Evolutionary conservation across 805 yeast species (phyloP), one percentile per base, ranked within the genome.

Genomic region (Teunomyces cretensis): DNA sequence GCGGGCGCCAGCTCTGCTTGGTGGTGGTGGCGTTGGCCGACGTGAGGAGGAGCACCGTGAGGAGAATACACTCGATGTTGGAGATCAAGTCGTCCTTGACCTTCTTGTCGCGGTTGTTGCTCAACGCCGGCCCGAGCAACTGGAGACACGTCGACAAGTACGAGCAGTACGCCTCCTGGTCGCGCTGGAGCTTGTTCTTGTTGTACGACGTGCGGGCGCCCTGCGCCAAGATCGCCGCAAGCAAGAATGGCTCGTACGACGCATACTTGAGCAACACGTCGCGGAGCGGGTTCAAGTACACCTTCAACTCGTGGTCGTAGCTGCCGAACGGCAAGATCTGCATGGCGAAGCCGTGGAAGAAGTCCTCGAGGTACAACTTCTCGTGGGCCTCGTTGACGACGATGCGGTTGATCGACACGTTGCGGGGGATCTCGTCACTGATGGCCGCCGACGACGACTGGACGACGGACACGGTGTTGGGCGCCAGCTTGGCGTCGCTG

Each of bases 181-280:
- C 88, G 37, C 77, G 75, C 1, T 72, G 65, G 13, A 67, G 59
- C 11, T 61, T 52, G 4, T 73, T 67, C 37, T 69, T 68, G 45
- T 77, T 65, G 47, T 72, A 76, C 1, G 77, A 65, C 4, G 78
- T 71, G 32, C 80, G 68, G 0, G 91, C 90, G n/a, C 91, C 91
- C 46, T 83, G 84, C 0, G 92, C 86, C 40, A 86, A 58, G 2
- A 84, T 74, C 0, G 89, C 87, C 12, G 87, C 84, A 39, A 85
- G 62, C 13, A 86, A 56, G 54, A 81, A 84, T 2, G 84, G 72
- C 53, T 81, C 86, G 14, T 72, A 72, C 19, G 75, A 68, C 0
- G 89, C 87, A 58, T 80, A 80, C 16, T 74, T 69, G 17, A 86
- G 57, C 5, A 86, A 58, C 6, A 84, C 76, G 55, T 84, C 90